Percentiles rank a stretch among this genome's conserved stretches.
phyloP scores from a whole-genome alignment of 805 yeast genomes.

The Saturnispora zaruensis region DNA sequence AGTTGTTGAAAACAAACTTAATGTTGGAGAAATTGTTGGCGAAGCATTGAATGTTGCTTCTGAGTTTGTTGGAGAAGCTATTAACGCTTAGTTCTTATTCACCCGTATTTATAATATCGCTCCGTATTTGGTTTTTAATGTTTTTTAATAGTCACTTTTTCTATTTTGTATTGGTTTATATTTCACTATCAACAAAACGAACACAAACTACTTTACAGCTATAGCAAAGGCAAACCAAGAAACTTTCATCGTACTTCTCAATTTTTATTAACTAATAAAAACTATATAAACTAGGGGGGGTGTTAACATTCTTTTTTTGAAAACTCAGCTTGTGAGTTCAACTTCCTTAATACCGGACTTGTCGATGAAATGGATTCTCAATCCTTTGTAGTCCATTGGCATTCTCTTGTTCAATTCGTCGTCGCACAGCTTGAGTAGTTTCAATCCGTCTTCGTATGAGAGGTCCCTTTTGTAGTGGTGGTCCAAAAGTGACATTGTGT shows the following conservation, averaged over 20 bases:
- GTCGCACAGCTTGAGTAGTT: slow-evolving; percentile 62
- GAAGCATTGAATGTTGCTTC: slow-evolving; percentile 4
- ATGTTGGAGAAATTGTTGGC: slow-evolving; percentile 2
- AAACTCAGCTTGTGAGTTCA: slow-evolving; percentile 6
- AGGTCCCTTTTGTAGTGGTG: slow-evolving; percentile 78
- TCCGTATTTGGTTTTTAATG: background rate
- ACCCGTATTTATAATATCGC: background rate
- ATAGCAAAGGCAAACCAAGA: background rate
- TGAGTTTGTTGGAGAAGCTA: slow-evolving; percentile 4
- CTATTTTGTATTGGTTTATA: background rate
- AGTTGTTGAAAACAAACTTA: background rate
- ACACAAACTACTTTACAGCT: no score
- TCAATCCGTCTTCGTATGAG: slow-evolving; percentile 68
- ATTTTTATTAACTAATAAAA: background rate
- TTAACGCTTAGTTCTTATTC: background rate
- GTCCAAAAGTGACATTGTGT: slow-evolving; percentile 82
- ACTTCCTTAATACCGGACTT: slow-evolving; percentile 28
- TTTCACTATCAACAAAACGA: background rate
- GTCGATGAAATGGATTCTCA: slow-evolving; percentile 28
- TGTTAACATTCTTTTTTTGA: background rate
- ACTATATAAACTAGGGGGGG: background rate
- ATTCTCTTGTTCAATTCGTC: slow-evolving; percentile 74
- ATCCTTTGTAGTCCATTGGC: slow-evolving; percentile 92
- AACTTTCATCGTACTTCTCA: background rate
- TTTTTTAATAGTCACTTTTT: background rate